Conservation (phyloP, 2,329 filamentous ascomycete genomes). For the Lasiodiplodia hormozganensis region DNA sequence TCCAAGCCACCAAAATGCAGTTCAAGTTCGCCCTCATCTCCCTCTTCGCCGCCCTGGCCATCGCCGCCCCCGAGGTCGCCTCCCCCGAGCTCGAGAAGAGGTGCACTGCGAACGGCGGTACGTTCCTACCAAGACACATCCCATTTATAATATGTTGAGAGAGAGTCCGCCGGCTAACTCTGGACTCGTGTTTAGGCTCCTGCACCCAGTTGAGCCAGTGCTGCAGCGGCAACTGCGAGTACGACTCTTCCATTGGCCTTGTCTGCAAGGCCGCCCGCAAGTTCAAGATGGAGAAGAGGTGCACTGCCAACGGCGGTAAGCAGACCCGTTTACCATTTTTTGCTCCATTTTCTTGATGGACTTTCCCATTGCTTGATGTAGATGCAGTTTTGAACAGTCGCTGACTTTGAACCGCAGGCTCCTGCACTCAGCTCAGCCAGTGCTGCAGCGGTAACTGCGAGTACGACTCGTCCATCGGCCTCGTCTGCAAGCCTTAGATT, state of each 20-base stretch:
- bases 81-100: slow-evolving; percentile 16
- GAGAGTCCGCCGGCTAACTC: too few relatives aligned
- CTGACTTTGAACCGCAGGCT: background rate
- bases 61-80: slow-evolving; percentile 6
- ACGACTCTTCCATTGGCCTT: slow-evolving; percentile 23
- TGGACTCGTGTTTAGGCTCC: background rate
- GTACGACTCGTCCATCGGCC: slow-evolving; percentile 5
- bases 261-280: slow-evolving; percentile 20
- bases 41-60: slow-evolving; percentile 16
- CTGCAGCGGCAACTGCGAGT: slow-evolving; percentile 28
- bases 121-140: background rate
- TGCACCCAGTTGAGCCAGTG: slow-evolving; percentile 21
- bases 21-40: slow-evolving; percentile 23
- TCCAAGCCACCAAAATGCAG: slow-evolving; percentile 2
- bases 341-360: background rate
- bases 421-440: background rate
- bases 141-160: background rate
- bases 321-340: fast-evolving
- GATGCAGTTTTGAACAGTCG: background rate
- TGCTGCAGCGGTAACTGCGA: slow-evolving; percentile 22
- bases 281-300: slow-evolving; percentile 16
- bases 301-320: slow-evolving; percentile 20
- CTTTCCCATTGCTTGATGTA: background rate
- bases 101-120: slow-evolving; percentile 24
- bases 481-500: background rate